Evolutionary conservation across 208 protist species (phyloP), one percentile per base, ranked within the genome.

Genomic region (Endotrypanum monterogeii): DNA sequence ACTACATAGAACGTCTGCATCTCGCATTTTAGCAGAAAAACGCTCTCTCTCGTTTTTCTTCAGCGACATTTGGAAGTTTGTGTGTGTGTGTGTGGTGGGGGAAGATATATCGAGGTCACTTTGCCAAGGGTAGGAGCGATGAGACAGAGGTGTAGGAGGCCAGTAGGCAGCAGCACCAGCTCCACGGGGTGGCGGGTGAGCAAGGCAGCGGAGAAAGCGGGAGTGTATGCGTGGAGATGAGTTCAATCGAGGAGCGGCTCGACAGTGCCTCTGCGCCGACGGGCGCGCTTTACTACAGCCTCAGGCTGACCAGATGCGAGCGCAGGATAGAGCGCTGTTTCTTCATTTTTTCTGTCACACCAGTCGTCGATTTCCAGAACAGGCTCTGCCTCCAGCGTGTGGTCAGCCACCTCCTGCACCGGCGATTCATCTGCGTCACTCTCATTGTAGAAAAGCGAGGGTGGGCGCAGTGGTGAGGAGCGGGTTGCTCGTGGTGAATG

Each of bases 391-490:
- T 25, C 48, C 1, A 57, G 14, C 50, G 25, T 39, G 18, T 25
- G 18, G 66, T 12, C n/a, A 9, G 41, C 25, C 48, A 16, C 9
- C 20, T 28, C 16, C 66, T 70, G 66, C 11, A n/a, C 30, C 41
- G 44, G 32, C 66, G 5, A 56, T 57, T 48, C 2, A 25, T 44
- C 30, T n/a, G 41, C 52, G 44, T 71, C 67, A 16, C 60, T 60
- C 18, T 52, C 54, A 30, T 80, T 70, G n/a, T 62, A 37, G n/a
- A 66, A 80, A 48, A 80, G 76, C 32, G 76, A 80, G n/a, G 70
- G n/a, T 39, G n/a, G 54, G 8, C 67, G 67, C 51, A 46, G 68
- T 20, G 61, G 68, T 14, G 61, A 52, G 3, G 23, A 65, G 41
- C 9, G n/a, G n/a, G n/a, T n/a, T n/a, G n/a, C n/a, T n/a, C n/a